Conservation (phyloP, 768 basidiomycete genomes). For the Tephrocybe sp. region DNA sequence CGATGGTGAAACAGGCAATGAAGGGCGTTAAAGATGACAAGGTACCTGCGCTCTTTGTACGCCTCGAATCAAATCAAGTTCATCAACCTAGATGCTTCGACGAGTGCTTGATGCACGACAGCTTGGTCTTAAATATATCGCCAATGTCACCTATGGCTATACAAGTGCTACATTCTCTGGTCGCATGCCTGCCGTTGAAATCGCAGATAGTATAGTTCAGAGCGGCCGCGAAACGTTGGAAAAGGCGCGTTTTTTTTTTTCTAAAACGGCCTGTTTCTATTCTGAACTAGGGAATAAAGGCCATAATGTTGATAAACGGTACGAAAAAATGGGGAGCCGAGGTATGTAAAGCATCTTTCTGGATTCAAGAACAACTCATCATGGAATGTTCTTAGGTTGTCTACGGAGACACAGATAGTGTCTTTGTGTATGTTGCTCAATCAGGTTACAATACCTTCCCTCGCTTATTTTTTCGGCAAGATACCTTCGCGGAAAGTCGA, state of each 20-base stretch:
- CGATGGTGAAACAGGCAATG: slow-evolving; percentile 99
- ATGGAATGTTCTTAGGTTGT: slow-evolving; percentile 52
- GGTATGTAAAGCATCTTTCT: slow-evolving; percentile 20
- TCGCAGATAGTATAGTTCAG: slow-evolving; percentile 97
- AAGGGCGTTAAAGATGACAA: slow-evolving; percentile 75
- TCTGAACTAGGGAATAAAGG: slow-evolving; percentile 42
- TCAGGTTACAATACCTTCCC: not conserved
- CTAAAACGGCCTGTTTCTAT: not conserved
- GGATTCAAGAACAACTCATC: not conserved
- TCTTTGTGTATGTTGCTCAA: slow-evolving; percentile 63
- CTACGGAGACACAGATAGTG: slow-evolving; percentile 96
- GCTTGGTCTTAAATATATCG: slow-evolving; percentile 89
- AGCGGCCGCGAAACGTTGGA: slow-evolving; percentile 94
- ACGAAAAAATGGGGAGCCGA: slow-evolving; percentile 85
- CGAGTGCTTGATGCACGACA: slow-evolving; percentile 88
- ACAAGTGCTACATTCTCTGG: slow-evolving; percentile 94
- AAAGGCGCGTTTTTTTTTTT: slow-evolving; percentile 48
- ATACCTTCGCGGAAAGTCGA: slow-evolving; percentile 85
- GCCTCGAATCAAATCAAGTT: not conserved
- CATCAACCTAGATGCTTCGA: slow-evolving; percentile 53
- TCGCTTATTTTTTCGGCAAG: slow-evolving; percentile 21
- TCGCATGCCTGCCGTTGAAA: slow-evolving; percentile 97
- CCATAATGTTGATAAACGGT: slow-evolving; percentile 73
- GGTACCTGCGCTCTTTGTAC: slow-evolving; percentile 32
- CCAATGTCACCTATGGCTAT: slow-evolving; percentile 95